These are phyloP conservation scores for Epichloe gansuensis DNA, from an alignment of 2,329 filamentous ascomycete genomes.

Conservation along the genomic window DNA sequence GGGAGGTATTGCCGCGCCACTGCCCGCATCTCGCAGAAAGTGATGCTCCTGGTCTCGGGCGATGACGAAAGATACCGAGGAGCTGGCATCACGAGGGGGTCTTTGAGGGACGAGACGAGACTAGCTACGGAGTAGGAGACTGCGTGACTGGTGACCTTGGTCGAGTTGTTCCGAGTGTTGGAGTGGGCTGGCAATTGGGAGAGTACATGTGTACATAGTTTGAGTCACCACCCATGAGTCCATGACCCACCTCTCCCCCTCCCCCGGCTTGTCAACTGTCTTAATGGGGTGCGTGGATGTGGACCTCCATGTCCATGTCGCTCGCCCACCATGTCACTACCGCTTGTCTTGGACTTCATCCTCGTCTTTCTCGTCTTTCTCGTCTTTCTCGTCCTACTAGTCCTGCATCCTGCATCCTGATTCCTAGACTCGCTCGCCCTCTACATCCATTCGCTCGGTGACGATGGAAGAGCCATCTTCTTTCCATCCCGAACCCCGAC, in stretches of 20 bases:
- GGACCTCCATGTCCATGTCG: background rate
- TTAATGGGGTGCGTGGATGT: constrained; percentile 1
- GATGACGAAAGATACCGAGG: constrained; percentile 4
- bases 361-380: background rate
- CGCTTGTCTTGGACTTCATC: background rate
- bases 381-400: background rate
- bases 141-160: background rate
- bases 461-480: constrained; percentile 7
- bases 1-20: background rate
- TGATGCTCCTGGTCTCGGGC: background rate
- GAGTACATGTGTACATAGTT: too few species aligned
- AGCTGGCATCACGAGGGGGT: background rate
- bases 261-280: constrained; percentile 6
- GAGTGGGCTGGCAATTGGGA: background rate
- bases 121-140: background rate
- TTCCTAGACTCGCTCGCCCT: background rate
- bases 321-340: background rate
- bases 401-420: background rate
- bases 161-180: background rate
- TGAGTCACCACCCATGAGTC: too few species aligned
- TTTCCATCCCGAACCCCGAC: background rate
- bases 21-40: background rate
- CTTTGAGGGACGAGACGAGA: background rate
- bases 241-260: background rate
- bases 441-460: background rate